Evolutionary conservation across 2,329 filamentous ascomycete species (phyloP), one percentile per base, ranked within the genome.

Genomic region (Cytospora leucostoma): DNA sequence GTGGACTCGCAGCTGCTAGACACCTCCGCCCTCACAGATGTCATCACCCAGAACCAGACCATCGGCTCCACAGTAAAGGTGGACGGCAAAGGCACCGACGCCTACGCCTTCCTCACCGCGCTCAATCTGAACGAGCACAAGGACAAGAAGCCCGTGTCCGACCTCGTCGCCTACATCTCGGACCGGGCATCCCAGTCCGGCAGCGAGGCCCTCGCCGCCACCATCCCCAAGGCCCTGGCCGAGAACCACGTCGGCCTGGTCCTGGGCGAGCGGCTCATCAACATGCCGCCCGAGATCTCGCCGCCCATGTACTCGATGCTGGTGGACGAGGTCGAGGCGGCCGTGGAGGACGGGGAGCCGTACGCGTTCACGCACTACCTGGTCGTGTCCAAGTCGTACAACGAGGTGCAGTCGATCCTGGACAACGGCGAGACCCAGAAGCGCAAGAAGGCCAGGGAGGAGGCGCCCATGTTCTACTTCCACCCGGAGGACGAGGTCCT

Each of bases 231-330:
- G n/a, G 78, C 91, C n/a, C 75, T 92, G 65, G 77, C 78, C 7
- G 77, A 78, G 15, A 79, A 83, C 62, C 87, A 92, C 61, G 84
- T 97, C 62, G 95, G 93, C 4, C 80, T 99, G 17, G 84, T 99
- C 34, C 82, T 99, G n/a, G 91, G 92, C 2, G 95, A 99, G 76
- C 88, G 94, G 27, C 82, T 98, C 71, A 93, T 99, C 80, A 99
- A 99, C 79, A 93, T 97, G 82, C 95, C 95, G n/a, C 82, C 91
- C 17, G 92, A 98, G 76, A 88, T 97, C 67, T 87, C 93, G 15
- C 94, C 95, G 35, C 94, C 95, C 4, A 90, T 98, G 86, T 98
- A 97, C 83, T 87, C 84, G 57, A 97, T 97, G 92, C 85, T 99
- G 57, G 80, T 91, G 56, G 93, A 98, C 73, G 95, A 99, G 82